Conservation (phyloP, 441 rosid genomes). For the Aleurites moluccanus region DNA sequence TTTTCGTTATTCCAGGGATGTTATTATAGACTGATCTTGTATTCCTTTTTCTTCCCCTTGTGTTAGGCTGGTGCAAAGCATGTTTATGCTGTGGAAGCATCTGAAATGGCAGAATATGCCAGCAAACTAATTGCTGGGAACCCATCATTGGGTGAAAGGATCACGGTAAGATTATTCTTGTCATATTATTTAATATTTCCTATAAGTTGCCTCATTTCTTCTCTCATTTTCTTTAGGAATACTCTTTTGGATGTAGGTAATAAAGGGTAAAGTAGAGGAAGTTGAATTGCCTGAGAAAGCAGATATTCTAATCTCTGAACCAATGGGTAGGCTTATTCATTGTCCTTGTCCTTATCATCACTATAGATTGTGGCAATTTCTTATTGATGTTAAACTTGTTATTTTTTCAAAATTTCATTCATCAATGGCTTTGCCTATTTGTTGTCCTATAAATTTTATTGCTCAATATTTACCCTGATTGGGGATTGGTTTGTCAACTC, state of each 20-base stretch:
- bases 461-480: background rate
- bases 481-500: slow-evolving; percentile 4
- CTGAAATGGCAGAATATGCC: slow-evolving; percentile 98
- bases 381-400: background rate
- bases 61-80: slow-evolving; percentile 94
- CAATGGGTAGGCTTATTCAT: slow-evolving; percentile 67
- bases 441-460: background rate
- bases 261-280: slow-evolving; percentile 95
- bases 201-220: slow-evolving; percentile 11
- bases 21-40: slow-evolving; percentile 17
- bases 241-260: slow-evolving; percentile 49
- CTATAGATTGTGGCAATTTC: slow-evolving; percentile 7
- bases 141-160: slow-evolving; percentile 68
- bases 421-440: background rate
- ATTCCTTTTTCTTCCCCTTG: slow-evolving; percentile 17
- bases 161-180: slow-evolving; percentile 63
- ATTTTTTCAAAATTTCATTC: background rate
- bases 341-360: slow-evolving; percentile 17
- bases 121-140: slow-evolving; percentile 90
- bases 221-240: slow-evolving; percentile 23
- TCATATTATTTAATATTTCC: slow-evolving; percentile 13
- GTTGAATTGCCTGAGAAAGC: slow-evolving; percentile 94
- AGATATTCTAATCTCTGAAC: slow-evolving; percentile 94
- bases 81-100: slow-evolving; percentile 98
- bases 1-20: background rate